phyloP scores from a whole-genome alignment of 208 protist species.

The Acanthamoeba sp. region DNA sequence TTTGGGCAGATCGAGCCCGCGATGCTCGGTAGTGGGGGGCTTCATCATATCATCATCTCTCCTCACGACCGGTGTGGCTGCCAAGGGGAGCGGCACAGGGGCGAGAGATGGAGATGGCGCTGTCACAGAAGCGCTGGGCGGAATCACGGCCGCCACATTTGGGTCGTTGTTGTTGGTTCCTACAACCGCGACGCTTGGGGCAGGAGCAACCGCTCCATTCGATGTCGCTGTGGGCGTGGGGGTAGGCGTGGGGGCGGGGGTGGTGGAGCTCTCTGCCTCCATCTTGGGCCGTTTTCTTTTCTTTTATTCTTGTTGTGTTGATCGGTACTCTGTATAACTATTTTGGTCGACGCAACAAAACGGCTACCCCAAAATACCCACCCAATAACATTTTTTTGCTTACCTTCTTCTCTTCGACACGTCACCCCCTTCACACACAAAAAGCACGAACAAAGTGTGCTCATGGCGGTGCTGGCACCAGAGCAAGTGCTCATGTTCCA shows the following conservation, averaged over 20 bases:
- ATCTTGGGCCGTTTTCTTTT: conserved; percentile 6
- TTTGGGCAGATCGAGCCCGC: conserved; percentile 51
- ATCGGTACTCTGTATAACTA: not conserved
- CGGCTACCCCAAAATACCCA: too few relatives aligned
- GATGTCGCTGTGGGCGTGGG: not conserved
- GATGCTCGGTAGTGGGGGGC: not conserved
- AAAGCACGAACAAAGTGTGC: too few relatives aligned
- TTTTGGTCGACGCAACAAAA: not conserved
- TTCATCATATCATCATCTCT: conserved; percentile 7
- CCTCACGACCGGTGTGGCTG: not conserved
- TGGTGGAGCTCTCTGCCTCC: not conserved
- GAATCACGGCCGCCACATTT: not conserved
- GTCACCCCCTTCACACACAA: too few relatives aligned
- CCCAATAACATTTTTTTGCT: too few relatives aligned
- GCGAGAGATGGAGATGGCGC: not conserved
- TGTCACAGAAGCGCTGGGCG: not conserved
- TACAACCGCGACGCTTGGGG: not conserved
- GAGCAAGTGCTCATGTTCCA: conserved; percentile 3
- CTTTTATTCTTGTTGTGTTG: not conserved
- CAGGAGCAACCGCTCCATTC: not conserved
- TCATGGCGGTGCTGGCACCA: not conserved
- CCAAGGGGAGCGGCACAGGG: not conserved
- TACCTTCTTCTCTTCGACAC: too few relatives aligned
- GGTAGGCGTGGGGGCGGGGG: not conserved
- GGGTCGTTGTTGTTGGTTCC: not conserved